Evolutionary conservation across 2,329 filamentous ascomycete genomes (phyloP).

Genomic region (Dactylellina drechsleri): DNA sequence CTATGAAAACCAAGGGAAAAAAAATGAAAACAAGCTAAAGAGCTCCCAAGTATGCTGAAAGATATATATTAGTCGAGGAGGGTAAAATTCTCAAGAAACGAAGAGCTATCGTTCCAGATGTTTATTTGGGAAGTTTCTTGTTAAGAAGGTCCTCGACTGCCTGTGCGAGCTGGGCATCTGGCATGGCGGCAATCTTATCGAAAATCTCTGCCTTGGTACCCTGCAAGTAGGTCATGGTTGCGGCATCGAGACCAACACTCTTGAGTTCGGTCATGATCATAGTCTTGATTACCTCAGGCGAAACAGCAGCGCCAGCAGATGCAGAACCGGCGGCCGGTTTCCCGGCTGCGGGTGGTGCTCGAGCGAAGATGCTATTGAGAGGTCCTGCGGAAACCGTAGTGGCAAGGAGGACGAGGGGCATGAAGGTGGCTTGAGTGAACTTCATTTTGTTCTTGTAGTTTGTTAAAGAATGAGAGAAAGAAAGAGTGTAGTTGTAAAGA

Average conservation of each 20-base stretch:
- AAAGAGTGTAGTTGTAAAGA: no score
- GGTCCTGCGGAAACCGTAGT: no score
- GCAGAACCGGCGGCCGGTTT: no score
- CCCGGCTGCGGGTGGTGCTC: not conserved
- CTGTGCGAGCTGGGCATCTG: not conserved
- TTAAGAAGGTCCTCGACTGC: not conserved
- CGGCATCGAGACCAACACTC: not conserved
- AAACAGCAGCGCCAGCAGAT: no score
- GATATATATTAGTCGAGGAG: no score
- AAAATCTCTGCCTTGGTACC: not conserved
- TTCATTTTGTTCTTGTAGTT: not conserved
- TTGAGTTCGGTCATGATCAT: constrained; percentile 2
- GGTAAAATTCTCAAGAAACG: no score
- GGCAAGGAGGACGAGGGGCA: not conserved
- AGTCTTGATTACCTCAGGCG: constrained; percentile 1
- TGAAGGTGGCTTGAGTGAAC: not conserved
- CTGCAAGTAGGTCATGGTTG: not conserved
- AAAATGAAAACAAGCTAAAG: no score
- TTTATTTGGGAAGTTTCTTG: constrained; percentile 5
- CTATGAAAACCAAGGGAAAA: no score
- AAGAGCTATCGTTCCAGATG: no score
- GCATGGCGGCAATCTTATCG: not conserved
- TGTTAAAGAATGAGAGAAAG: not conserved
- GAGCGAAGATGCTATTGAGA: not conserved
- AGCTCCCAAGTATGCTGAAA: no score